Conservation (phyloP, 495 filamentous ascomycete species). For the Tuber brumale region DNA sequence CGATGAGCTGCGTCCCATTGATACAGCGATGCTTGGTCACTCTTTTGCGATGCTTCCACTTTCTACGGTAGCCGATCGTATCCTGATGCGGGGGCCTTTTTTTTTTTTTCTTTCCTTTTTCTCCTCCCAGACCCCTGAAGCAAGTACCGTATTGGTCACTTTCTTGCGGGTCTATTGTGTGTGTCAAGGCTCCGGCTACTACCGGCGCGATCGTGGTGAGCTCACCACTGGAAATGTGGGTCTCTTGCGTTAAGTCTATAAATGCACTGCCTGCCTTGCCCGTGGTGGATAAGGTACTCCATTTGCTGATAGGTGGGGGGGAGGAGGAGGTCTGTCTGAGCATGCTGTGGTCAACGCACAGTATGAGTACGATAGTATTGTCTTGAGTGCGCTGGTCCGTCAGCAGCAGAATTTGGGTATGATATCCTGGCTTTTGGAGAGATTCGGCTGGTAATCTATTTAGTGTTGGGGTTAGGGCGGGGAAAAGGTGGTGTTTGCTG, state of each 20-base stretch:
- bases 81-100: background rate
- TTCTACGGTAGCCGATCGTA: background rate
- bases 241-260: background rate
- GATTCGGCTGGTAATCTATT: background rate
- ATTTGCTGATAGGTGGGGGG: background rate
- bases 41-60: background rate
- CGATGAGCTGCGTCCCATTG: background rate
- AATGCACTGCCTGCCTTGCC: background rate
- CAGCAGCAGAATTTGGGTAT: background rate
- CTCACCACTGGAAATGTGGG: background rate
- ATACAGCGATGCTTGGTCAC: background rate
- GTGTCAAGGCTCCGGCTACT: background rate
- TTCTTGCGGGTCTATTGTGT: background rate
- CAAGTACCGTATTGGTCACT: background rate
- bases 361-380: no score
- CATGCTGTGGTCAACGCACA: no score
- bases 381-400: background rate
- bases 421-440: background rate
- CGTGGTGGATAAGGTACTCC: background rate
- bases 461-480: background rate
- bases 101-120: background rate
- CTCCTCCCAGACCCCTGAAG: background rate
- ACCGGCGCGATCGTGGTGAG: background rate
- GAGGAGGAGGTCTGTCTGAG: background rate
- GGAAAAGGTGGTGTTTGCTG: background rate